Conservation (phyloP, 768 basidiomycete genomes). For the Agrocybe chaxingu region DNA sequence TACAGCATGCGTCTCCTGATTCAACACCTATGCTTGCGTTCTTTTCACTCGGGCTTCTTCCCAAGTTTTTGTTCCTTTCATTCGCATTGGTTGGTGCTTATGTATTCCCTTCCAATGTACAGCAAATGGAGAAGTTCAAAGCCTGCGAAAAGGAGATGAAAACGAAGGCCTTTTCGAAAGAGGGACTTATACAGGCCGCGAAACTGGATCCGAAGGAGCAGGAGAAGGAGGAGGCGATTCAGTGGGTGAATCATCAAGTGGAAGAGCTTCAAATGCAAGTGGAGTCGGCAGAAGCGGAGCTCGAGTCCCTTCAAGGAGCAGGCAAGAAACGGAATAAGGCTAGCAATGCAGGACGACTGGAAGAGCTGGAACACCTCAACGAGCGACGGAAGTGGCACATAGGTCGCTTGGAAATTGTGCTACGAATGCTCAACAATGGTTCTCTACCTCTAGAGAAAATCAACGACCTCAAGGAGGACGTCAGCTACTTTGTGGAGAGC, state of each 20-base stretch:
- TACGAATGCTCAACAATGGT: constrained; percentile 92
- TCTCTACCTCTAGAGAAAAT: constrained; percentile 82
- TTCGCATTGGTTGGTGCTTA: constrained; percentile 24
- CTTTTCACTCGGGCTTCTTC: constrained; percentile 19
- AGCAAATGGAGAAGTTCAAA: constrained; percentile 99
- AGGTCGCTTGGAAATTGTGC: constrained; percentile 85
- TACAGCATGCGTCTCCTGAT: constrained; percentile 11
- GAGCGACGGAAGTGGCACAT: constrained; percentile 97
- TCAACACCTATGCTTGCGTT: constrained; percentile 16
- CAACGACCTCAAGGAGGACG: constrained; percentile 84
- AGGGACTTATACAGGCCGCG: constrained; percentile 90
- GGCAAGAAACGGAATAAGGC: constrained; percentile 86
- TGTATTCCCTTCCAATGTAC: constrained; percentile 16
- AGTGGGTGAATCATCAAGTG: constrained; percentile 86
- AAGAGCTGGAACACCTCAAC: constrained; percentile 85
- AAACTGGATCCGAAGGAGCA: constrained; percentile 97
- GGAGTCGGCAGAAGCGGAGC: constrained; percentile 92
- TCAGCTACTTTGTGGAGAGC: constrained; percentile 92
- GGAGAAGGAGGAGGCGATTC: constrained; percentile 86
- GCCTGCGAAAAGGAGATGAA: constrained; percentile 99
- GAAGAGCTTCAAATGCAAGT: constrained; percentile 93
- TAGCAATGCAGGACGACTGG: constrained; percentile 65
- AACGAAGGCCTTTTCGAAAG: constrained; percentile 99
- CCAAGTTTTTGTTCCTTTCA: constrained; percentile 20
- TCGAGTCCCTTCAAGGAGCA: constrained; percentile 76